Conservation (phyloP, 2,329 filamentous ascomycete genomes). For the Alternaria alternata region DNA sequence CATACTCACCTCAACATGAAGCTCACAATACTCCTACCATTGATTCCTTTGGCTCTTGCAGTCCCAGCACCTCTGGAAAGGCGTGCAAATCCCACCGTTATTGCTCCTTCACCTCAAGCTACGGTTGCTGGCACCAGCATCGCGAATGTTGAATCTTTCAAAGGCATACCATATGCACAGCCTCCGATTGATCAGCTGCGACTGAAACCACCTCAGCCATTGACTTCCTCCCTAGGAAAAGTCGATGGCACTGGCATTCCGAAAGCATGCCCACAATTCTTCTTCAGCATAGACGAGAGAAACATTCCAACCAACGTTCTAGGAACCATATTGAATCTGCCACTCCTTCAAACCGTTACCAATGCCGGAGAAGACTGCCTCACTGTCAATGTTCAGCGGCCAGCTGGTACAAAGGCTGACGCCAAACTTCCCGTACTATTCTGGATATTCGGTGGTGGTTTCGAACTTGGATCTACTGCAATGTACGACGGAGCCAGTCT, state of each 20-base stretch:
- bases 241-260: conserved; percentile 67
- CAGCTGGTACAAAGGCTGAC: conserved; percentile 45
- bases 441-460: conserved; percentile 59
- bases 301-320: conserved; percentile 49
- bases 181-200: conserved; percentile 72
- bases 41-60: conserved; percentile 42
- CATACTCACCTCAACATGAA: conserved; percentile 36
- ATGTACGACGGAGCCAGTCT: conserved; percentile 55
- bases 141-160: conserved; percentile 70
- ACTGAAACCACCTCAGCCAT: conserved; percentile 71
- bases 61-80: conserved; percentile 53
- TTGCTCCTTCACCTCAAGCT: conserved; percentile 60
- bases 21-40: conserved; percentile 26
- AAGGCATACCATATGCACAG: conserved; percentile 77
- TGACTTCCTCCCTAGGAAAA: conserved; percentile 66
- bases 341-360: conserved; percentile 48
- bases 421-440: conserved; percentile 58
- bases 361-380: conserved; percentile 56
- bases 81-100: conserved; percentile 61
- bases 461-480: conserved; percentile 48
- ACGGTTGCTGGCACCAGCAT: conserved; percentile 62
- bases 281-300: conserved; percentile 60
- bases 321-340: conserved; percentile 50
- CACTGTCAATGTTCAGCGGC: conserved; percentile 54
- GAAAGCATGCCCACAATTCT: conserved; percentile 76